Percentiles rank a stretch among this genome's conserved stretches.
These are phyloP conservation scores for Nemania sp. DNA, from an alignment of 2,329 filamentous ascomycete genomes.

Conservation along the genomic window DNA sequence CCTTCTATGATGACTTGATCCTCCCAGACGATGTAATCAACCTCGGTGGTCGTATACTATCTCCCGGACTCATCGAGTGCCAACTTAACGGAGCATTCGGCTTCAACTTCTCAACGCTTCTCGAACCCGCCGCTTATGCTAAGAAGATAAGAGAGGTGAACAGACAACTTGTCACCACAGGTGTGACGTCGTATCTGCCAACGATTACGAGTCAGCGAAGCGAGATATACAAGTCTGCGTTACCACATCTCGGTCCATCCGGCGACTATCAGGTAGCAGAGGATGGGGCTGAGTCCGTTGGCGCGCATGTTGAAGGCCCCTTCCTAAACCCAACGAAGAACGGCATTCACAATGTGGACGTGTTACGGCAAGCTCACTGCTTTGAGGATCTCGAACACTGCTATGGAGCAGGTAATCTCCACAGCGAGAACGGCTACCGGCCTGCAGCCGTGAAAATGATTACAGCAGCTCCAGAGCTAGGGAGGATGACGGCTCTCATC, in stretches of 20 bases:
- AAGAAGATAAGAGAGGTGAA: constrained; percentile 80
- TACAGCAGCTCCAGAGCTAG: constrained; percentile 86
- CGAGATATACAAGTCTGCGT: constrained; percentile 84
- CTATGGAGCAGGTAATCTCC: constrained; percentile 79
- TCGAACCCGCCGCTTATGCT: constrained; percentile 74
- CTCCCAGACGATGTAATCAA: constrained; percentile 82
- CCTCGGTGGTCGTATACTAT: constrained; percentile 83
- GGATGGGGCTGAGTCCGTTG: constrained; percentile 86
- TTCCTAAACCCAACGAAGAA: constrained; percentile 88
- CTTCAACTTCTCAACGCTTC: constrained; percentile 88
- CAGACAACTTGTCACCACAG: constrained; percentile 77
- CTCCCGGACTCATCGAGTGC: constrained; percentile 88
- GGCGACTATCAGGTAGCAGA: constrained; percentile 68
- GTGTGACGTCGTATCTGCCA: constrained; percentile 88
- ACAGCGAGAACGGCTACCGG: constrained; percentile 51
- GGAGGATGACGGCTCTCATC: constrained; percentile 76
- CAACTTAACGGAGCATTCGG: constrained; percentile 94
- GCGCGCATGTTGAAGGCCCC: constrained; percentile 91
- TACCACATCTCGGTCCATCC: constrained; percentile 82
- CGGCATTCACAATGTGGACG: constrained; percentile 82
- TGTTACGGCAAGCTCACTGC: constrained; percentile 73
- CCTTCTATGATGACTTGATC: constrained; percentile 75
- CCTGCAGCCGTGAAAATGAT: constrained; percentile 76
- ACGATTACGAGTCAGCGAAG: constrained; percentile 84
- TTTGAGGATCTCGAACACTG: constrained; percentile 75